Evolutionary conservation across 805 yeast species (phyloP).

Genomic region (Kodamaea jinghongensis): DNA sequence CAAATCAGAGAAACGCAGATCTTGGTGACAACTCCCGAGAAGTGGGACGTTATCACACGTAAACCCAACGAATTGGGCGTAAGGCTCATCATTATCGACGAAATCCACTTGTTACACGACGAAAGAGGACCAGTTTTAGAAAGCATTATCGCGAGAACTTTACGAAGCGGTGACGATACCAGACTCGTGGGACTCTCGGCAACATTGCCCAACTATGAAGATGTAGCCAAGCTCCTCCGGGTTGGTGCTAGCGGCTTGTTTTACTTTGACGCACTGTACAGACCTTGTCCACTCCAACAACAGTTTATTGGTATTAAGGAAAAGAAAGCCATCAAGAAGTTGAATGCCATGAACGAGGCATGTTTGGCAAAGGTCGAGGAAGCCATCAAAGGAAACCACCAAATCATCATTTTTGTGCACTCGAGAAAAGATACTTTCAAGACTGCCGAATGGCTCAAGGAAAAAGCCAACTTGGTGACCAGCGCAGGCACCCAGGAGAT

Average conservation of each 20-base stretch:
- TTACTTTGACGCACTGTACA: slow-evolving; percentile 74
- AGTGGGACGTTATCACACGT: slow-evolving; percentile 95
- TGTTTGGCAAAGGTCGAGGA: slow-evolving; percentile 75
- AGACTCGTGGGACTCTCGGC: slow-evolving; percentile 89
- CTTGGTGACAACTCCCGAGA: slow-evolving; percentile 92
- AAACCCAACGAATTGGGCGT: slow-evolving; percentile 66
- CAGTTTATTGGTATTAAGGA: slow-evolving; percentile 87
- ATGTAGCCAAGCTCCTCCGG: slow-evolving; percentile 77
- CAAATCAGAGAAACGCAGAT: slow-evolving; percentile 79
- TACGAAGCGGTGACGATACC: slow-evolving; percentile 49
- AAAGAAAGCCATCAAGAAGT: slow-evolving; percentile 70
- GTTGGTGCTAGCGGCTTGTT: slow-evolving; percentile 67
- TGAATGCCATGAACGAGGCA: slow-evolving; percentile 85
- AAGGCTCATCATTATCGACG: slow-evolving; percentile 78
- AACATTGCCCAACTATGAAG: slow-evolving; percentile 83
- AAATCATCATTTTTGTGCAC: slow-evolving; percentile 87
- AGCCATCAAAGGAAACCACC: slow-evolving; percentile 59
- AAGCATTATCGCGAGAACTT: slow-evolving; percentile 75
- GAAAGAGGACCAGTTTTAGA: slow-evolving; percentile 95
- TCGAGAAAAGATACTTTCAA: slow-evolving; percentile 88
- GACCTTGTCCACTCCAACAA: slow-evolving; percentile 93
- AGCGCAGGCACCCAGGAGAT: slow-evolving; percentile 55
- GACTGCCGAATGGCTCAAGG: slow-evolving; percentile 73
- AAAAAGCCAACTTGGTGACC: slow-evolving; percentile 39
- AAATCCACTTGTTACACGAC: slow-evolving; percentile 88